Base-by-base conservation (phyloP, 257 asterid genomes). In the Capsicum chinense region DNA sequence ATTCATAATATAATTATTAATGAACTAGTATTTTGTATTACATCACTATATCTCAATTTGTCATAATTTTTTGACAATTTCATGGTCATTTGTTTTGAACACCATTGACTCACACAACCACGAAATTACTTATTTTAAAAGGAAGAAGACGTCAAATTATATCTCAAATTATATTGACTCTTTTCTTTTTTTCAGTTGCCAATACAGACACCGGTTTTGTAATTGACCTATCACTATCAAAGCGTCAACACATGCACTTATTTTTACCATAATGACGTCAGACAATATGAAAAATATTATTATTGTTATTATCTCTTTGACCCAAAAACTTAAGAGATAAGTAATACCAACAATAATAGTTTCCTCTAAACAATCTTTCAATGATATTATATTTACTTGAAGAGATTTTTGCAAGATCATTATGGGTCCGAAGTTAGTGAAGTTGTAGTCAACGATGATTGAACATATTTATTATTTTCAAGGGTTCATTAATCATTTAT, bases 221-320 rank as follows among this genome's bases (percentile, higher is more conserved):
- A 39, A 37, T 67, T 68, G 14, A 69, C 79, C 33, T 42, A 39
- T 42, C 79, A 42, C 0, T 2, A 8, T 42, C 35, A 39, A 39
- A 69, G 47, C 17, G 56, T 69, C 35, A 69, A 69, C 56, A 69
- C 79, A 69, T 68, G 54, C 56, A 69, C 33, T 69, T 39, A 69
- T 69, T 42, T 66, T 39, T 69, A 14, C 5, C 4, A 39, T 69
- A 16, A 39, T 9, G 9, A 69, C 35, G 39, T 16, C 35, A 17
- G 16, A 69, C 3, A 69, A 3, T 15, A 39, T 42, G 7, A 3
- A 9, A 16, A 69, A 6, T 5, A 42, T 6, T 69, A 69, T 4
- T 39, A 39, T 4, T 26, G 33, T 1, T 69, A 69, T 39, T 69
- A 42, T 8, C 79, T 69, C 0, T 47, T 69, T 16, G 33, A 69